Percentiles rank a stretch among this genome's conserved stretches.
These are phyloP conservation scores for Flaveria sonorensis DNA, from an alignment of 129 eudicot species.

Conservation along the genomic window DNA sequence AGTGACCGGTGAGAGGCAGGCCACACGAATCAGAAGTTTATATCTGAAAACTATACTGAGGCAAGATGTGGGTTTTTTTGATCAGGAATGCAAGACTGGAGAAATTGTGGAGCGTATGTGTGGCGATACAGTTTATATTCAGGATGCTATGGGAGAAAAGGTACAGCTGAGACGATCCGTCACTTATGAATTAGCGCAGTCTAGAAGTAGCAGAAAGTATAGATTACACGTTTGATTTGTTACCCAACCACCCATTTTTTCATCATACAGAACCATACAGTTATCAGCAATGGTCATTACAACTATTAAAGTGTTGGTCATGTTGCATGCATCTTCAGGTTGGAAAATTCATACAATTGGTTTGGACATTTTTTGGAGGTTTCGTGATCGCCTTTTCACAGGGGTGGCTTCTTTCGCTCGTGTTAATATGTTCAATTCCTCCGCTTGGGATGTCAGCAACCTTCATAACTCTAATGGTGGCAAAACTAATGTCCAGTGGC, in stretches of 20 bases:
- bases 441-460: constrained; percentile 62
- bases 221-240: not conserved
- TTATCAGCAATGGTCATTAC: too few species aligned
- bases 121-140: constrained; percentile 75
- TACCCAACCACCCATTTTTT: not conserved
- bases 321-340: constrained; percentile 39
- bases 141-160: constrained; percentile 96
- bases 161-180: constrained; percentile 22
- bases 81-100: constrained; percentile 70
- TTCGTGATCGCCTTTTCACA: constrained; percentile 63
- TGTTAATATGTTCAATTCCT: constrained; percentile 65
- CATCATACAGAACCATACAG: too few species aligned
- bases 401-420: constrained; percentile 89
- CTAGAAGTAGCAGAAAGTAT: too few species aligned
- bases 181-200: too few species aligned
- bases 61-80: constrained; percentile 83
- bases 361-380: constrained; percentile 73
- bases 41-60: constrained; percentile 66
- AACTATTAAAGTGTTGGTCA: too few species aligned
- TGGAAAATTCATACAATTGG: constrained; percentile 68
- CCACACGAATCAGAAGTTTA: constrained; percentile 68
- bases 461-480: constrained; percentile 42
- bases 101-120: constrained; percentile 84
- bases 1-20: constrained; percentile 87
- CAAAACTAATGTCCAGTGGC: constrained; percentile 55